Evolutionary conservation across 257 asterid genomes (phyloP).

Genomic region (Nicotiana tomentosiformis): DNA sequence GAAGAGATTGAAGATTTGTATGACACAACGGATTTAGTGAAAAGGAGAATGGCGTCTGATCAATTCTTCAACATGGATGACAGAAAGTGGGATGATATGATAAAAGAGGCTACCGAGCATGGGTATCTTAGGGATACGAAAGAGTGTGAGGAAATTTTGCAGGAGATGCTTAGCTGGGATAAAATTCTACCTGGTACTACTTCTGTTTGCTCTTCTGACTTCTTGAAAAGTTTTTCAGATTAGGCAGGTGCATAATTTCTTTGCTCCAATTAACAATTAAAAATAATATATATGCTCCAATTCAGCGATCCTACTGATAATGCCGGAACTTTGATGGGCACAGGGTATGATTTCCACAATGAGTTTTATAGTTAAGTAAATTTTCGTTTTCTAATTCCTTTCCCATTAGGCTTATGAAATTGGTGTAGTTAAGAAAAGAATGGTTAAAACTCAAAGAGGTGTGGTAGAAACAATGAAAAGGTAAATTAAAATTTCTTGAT

Average conservation of each 20-base stretch:
- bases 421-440: not conserved
- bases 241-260: not conserved
- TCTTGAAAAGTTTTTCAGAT: not conserved
- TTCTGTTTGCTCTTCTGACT: slow-evolving; percentile 5
- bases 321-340: not conserved
- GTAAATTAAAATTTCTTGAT: not conserved
- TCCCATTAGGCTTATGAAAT: not conserved
- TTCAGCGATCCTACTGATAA: not conserved
- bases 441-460: not conserved
- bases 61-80: slow-evolving; percentile 62
- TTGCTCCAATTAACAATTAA: not conserved
- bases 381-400: not conserved
- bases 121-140: slow-evolving; percentile 60
- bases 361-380: not conserved
- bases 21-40: slow-evolving; percentile 46
- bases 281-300: not conserved
- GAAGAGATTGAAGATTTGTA: slow-evolving; percentile 70
- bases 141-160: slow-evolving; percentile 74
- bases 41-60: slow-evolving; percentile 42
- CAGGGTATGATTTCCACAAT: not conserved
- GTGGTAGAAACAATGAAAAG: not conserved
- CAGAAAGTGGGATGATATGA: slow-evolving; percentile 74
- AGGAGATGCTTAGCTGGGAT: slow-evolving; percentile 85
- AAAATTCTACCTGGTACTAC: slow-evolving; percentile 77
- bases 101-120: slow-evolving; percentile 53